phyloP scores from a whole-genome alignment of 2,329 filamentous ascomycete genomes.

The Cladosporium sp. region DNA sequence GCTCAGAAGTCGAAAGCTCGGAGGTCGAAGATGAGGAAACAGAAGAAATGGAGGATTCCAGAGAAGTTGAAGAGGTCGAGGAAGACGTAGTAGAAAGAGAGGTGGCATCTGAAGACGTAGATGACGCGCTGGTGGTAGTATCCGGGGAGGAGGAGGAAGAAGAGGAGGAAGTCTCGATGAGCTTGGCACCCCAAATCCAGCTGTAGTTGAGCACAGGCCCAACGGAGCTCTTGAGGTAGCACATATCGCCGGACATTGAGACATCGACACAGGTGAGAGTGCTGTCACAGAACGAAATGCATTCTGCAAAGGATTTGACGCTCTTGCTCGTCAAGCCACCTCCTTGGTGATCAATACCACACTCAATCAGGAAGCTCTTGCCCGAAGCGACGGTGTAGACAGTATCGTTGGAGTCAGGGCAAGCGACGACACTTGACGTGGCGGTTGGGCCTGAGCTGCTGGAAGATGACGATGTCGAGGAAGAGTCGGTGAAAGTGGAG shows the following conservation, averaged over 20 bases:
- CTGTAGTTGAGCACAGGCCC: conserved; percentile 19
- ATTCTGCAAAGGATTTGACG: conserved; percentile 10
- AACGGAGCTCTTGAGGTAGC: conserved; percentile 26
- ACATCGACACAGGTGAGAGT: conserved; percentile 14
- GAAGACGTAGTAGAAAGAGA: not conserved
- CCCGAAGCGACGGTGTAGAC: conserved; percentile 15
- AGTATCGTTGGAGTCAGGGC: conserved; percentile 16
- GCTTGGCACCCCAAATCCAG: conserved; percentile 25
- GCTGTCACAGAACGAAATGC: conserved; percentile 15
- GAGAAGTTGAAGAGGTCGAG: not conserved
- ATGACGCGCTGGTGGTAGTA: not conserved
- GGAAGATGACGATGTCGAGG: not conserved
- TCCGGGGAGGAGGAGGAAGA: conserved; percentile 9
- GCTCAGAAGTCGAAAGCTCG: not conserved
- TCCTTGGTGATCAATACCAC: conserved; percentile 22
- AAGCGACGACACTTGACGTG: conserved; percentile 6
- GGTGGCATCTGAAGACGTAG: not conserved
- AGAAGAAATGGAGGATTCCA: not conserved
- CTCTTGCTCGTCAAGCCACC: conserved; percentile 15
- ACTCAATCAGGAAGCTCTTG: conserved; percentile 22
- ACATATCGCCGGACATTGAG: not conserved
- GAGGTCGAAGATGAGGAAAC: not conserved
- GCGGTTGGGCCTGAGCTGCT: conserved; percentile 1
- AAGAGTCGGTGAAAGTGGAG: not conserved
- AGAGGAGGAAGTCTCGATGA: conserved; percentile 14